A percentile compares a stretch with the other conserved stretches of the same genome.
Evolutionary conservation across 176 grass and related monocot species (phyloP).

Genomic region (Eragrostis curvula): DNA sequence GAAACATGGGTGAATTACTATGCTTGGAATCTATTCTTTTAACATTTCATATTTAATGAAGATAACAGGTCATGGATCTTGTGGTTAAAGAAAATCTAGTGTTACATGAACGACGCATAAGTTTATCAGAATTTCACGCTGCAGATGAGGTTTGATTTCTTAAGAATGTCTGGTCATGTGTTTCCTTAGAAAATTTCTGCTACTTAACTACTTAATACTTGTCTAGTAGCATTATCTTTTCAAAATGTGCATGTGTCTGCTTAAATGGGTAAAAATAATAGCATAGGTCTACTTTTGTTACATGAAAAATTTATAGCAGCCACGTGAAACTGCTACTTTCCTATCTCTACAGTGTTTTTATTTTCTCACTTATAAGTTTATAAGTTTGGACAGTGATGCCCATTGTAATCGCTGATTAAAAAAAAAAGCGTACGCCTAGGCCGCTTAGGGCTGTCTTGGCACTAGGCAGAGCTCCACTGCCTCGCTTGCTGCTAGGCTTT

Average conservation of each 20-base stretch:
- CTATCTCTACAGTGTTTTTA: background rate
- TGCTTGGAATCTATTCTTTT: slow-evolving; percentile 13
- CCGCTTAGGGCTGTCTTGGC: background rate
- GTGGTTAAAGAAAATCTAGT: slow-evolving; percentile 77
- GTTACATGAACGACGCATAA: slow-evolving; percentile 86
- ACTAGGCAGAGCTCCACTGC: background rate
- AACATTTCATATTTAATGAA: slow-evolving; percentile 26
- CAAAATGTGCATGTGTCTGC: background rate
- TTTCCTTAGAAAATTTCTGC: background rate
- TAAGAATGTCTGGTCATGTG: slow-evolving; percentile 7
- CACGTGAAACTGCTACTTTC: background rate
- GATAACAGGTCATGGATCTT: slow-evolving; percentile 96
- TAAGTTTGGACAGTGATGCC: background rate
- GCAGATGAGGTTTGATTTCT: slow-evolving; percentile 83
- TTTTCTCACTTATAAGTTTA: background rate
- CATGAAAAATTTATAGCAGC: background rate
- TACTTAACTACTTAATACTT: slow-evolving; percentile 4
- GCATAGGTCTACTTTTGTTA: background rate
- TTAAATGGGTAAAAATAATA: background rate
- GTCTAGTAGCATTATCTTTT: background rate
- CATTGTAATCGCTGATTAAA: background rate
- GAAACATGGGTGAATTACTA: background rate
- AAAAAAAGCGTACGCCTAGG: background rate
- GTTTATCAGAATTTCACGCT: slow-evolving; percentile 98
- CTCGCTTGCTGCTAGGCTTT: background rate